Evolutionary conservation across 1,284 basidiomycete species (phyloP), one percentile per base, ranked within the genome.

Genomic region (Cryptococcus neoformans): DNA sequence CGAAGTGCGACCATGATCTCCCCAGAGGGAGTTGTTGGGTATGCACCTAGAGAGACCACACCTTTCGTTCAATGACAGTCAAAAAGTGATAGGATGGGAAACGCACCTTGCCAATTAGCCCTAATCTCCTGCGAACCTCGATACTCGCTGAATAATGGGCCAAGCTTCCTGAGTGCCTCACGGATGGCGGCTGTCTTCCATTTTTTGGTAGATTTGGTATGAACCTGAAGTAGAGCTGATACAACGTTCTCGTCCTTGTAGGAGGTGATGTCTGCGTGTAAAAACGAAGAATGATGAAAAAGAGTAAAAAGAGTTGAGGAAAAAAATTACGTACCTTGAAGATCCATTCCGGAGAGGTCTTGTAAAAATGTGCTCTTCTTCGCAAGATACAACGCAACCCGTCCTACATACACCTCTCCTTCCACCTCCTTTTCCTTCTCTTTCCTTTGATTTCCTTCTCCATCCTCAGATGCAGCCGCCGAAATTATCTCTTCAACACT

Each of bases 391-490:
- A 75, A 50, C 7, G 75, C 72, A 1, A 77, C 63, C 16, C 75
- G 60, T 1, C 75, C 76, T 11, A 76, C 59, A 42, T 76, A 72
- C 44, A 77, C 53, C 51, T 75, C 72, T 7, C 66, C 67, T 44
- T 72, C 70, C 17, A 76, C 56, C 10, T 60, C 63, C 2, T 56
- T 59, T 11, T 64, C 66, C 1, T 59, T 63, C 38, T 65, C 66
- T 5, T 60, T 59, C n/a, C 64, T 35, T 41, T n/a, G 12, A 11
- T 41, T n/a, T 6, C 40, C 40, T 5, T 41, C 40, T 6, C 40
- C 40, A 11, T 41, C 40, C n/a, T n/a, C 40, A 11, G 11, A 11
- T 6, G 11, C 40, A 3, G 11, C 40, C 8, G 4, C 8, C 7
- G 8, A 14, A 14, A 4, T 17, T 17, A 54, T 44, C 0, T 45